These are phyloP conservation scores for Asterophora lycoperdoides DNA, from an alignment of 768 basidiomycete genomes.

Conservation along the genomic window DNA sequence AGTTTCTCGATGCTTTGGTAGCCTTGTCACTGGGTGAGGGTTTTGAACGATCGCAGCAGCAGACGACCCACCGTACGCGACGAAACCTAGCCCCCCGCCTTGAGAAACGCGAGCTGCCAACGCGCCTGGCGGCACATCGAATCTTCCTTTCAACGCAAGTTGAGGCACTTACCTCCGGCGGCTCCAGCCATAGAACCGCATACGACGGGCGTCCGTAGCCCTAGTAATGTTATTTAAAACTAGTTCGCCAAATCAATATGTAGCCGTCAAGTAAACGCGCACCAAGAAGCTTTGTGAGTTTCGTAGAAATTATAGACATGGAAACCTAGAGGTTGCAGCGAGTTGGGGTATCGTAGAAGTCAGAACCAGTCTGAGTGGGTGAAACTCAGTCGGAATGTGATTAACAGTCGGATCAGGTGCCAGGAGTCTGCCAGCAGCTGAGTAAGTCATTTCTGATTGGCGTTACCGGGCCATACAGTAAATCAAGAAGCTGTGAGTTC, in stretches of 20 bases:
- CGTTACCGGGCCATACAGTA: no score
- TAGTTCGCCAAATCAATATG: background rate
- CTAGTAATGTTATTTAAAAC: conserved; percentile 38
- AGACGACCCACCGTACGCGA: conserved; percentile 49
- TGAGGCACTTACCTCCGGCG: conserved; percentile 44
- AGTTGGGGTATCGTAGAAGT: no score
- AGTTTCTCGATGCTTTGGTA: conserved; percentile 44
- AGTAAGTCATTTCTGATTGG: no score
- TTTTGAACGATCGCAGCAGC: conserved; percentile 2
- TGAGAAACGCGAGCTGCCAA: conserved; percentile 58
- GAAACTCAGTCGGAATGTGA: no score
- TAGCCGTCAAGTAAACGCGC: conserved; percentile 13
- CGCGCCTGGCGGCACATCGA: conserved; percentile 26
- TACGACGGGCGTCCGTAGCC: conserved; percentile 55
- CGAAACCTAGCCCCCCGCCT: conserved; percentile 74
- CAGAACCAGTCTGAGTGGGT: no score
- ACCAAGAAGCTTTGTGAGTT: conserved; percentile 51
- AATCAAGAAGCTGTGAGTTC: no score
- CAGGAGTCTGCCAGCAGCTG: conserved; percentile 3
- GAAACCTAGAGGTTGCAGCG: background rate
- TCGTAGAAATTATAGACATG: conserved; percentile 33
- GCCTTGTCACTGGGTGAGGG: conserved; percentile 30
- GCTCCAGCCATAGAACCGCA: conserved; percentile 70
- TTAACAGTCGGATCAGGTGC: no score
- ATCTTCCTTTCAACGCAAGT: conserved; percentile 9